Evolutionary conservation across 1,284 basidiomycete species (phyloP).

Genomic region (Tremellales sp.): DNA sequence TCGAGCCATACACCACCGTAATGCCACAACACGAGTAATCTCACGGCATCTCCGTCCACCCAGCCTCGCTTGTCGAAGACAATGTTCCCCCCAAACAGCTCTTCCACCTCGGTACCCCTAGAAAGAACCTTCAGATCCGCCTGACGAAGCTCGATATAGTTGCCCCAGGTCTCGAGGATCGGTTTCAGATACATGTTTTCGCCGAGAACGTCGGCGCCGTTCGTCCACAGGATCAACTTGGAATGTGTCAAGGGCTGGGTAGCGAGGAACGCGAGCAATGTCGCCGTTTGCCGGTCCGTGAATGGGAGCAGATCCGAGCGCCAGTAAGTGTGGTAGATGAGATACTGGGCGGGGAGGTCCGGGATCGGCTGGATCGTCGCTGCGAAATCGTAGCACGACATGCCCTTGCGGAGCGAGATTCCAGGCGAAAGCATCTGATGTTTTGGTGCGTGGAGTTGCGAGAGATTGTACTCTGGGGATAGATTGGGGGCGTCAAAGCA

Average conservation of each 20-base stretch:
- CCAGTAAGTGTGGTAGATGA: conserved; percentile 85
- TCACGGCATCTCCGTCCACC: conserved; percentile 86
- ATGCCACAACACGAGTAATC: conserved; percentile 81
- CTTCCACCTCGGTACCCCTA: conserved; percentile 68
- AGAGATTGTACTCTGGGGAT: conserved; percentile 65
- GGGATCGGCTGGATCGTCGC: conserved; percentile 58
- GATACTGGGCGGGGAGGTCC: conserved; percentile 50
- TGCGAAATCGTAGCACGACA: conserved; percentile 85
- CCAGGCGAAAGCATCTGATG: conserved; percentile 71
- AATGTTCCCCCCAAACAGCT: conserved; percentile 47
- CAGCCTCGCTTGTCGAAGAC: conserved; percentile 69
- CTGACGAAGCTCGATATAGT: conserved; percentile 63
- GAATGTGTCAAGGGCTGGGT: conserved; percentile 69
- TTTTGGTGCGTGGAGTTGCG: conserved; percentile 60
- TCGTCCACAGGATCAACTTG: conserved; percentile 79
- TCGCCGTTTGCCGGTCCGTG: conserved; percentile 72
- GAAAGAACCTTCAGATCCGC: conserved; percentile 68
- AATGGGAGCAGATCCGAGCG: conserved; percentile 74
- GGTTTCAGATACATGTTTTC: conserved; percentile 59
- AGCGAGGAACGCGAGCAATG: conserved; percentile 84
- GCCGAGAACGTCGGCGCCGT: conserved; percentile 60
- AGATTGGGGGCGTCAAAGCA: conserved; percentile 60
- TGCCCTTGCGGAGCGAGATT: conserved; percentile 65
- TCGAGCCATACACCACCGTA: conserved; percentile 91
- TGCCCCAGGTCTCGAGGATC: conserved; percentile 62